Evolutionary conservation across 768 basidiomycete genomes (phyloP).

Genomic region (Hortiboletus flavorubellus): DNA sequence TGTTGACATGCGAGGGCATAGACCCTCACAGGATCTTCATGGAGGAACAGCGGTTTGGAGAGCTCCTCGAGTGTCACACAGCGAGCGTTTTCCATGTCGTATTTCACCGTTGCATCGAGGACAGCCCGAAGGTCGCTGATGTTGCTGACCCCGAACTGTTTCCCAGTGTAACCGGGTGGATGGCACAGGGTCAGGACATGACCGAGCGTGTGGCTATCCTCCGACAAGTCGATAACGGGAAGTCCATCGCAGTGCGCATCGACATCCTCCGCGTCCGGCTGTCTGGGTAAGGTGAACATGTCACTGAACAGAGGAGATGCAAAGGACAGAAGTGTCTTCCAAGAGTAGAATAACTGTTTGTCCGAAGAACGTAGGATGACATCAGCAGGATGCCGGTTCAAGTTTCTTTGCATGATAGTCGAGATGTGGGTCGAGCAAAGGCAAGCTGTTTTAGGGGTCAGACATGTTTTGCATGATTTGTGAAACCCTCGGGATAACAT

Average conservation of each 20-base stretch:
- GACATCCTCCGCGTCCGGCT: neutral
- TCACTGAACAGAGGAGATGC: conserved; percentile 13
- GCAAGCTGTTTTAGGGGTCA: neutral
- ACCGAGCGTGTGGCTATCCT: conserved; percentile 6
- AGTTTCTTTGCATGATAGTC: conserved; percentile 9
- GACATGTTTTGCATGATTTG: too few relatives aligned
- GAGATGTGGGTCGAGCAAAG: neutral
- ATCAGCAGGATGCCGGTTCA: conserved; percentile 5
- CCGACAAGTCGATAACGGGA: conserved; percentile 9
- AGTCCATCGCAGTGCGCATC: neutral
- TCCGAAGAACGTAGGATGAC: conserved; percentile 17
- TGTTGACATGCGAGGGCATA: conserved; percentile 16
- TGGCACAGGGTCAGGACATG: conserved; percentile 11
- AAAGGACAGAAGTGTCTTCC: conserved; percentile 7
- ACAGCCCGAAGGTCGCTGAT: conserved; percentile 3
- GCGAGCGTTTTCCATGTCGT: conserved; percentile 13
- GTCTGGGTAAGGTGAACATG: conserved; percentile 15
- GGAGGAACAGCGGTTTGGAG: neutral
- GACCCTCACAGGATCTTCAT: neutral
- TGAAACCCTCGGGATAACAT: too few relatives aligned
- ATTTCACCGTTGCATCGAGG: conserved; percentile 13
- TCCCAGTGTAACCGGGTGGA: neutral
- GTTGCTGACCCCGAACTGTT: neutral
- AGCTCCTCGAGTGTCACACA: conserved; percentile 2
- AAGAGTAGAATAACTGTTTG: neutral